Conservation (phyloP, 179 eudicot genomes). For the Sideroxylon spinosum region DNA sequence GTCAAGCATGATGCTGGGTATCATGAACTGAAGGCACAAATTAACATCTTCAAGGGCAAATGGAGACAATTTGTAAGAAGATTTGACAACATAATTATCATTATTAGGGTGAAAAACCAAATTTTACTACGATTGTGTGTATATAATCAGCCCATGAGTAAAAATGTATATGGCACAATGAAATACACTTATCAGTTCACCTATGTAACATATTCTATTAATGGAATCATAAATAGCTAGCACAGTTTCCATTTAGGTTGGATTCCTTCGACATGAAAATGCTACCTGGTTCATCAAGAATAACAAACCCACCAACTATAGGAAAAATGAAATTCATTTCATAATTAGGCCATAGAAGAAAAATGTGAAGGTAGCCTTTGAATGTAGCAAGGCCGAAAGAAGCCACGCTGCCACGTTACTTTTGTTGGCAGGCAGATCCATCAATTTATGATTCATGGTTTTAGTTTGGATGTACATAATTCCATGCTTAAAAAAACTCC, state of each 20-base stretch:
- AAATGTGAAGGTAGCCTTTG: too few species aligned
- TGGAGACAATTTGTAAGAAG: not conserved
- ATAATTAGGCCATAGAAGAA: too few species aligned
- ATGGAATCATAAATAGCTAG: not conserved
- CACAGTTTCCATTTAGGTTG: not conserved
- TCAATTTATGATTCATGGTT: not conserved
- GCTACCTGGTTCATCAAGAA: not conserved
- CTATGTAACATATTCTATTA: not conserved
- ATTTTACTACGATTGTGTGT: not conserved
- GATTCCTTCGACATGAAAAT: not conserved
- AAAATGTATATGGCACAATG: not conserved
- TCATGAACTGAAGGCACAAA: not conserved
- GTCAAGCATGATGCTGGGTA: slow-evolving; percentile 12
- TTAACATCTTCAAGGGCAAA: not conserved
- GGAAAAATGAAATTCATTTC: not conserved
- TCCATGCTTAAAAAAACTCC: not conserved
- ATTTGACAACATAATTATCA: not conserved
- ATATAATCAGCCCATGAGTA: not conserved
- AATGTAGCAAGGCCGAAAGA: not conserved
- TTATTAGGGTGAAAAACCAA: not conserved
- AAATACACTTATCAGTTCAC: not conserved
- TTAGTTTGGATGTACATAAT: not conserved
- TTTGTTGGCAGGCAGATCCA: not conserved
- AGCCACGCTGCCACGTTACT: not conserved
- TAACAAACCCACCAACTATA: slow-evolving; percentile 2